phyloP scores from a whole-genome alignment of 1,139 yeast species.

The Taphrina wiesneri region DNA sequence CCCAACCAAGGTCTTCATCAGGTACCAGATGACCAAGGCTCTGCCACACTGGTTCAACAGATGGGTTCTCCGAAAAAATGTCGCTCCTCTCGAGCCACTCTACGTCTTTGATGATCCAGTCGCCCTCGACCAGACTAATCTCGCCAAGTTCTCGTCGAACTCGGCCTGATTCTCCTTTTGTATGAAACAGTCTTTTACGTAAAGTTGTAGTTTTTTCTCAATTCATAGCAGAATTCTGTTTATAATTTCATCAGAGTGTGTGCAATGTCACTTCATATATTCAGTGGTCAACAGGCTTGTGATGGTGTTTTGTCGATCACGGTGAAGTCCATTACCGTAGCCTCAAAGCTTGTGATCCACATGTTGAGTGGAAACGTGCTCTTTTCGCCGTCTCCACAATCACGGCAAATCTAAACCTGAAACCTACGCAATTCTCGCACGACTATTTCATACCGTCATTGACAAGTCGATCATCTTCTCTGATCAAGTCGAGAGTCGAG shows the following conservation, averaged over 20 bases:
- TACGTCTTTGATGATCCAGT: constrained; percentile 30
- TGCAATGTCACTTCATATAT: too few species aligned
- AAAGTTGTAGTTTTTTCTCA: not conserved
- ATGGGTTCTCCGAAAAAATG: constrained; percentile 38
- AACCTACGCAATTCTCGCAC: too few species aligned
- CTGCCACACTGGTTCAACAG: constrained; percentile 44
- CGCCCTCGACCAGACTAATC: not conserved
- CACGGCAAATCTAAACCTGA: too few species aligned
- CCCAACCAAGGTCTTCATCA: constrained; percentile 45
- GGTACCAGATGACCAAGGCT: constrained; percentile 44
- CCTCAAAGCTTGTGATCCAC: too few species aligned
- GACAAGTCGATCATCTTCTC: too few species aligned
- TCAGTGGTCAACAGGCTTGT: too few species aligned
- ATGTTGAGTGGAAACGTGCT: too few species aligned
- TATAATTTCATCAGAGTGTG: not conserved
- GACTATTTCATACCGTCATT: too few species aligned
- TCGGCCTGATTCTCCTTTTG: not conserved
- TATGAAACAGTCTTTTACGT: not conserved
- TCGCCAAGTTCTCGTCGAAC: constrained; percentile 4
- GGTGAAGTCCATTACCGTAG: too few species aligned
- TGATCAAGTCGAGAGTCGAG: too few species aligned
- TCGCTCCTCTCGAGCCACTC: constrained; percentile 33
- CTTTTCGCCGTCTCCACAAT: too few species aligned
- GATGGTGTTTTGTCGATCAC: too few species aligned
- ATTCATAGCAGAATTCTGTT: not conserved